Base-by-base conservation (phyloP, 108 stramenopile genomes). In the Licmophora abbreviata region DNA sequence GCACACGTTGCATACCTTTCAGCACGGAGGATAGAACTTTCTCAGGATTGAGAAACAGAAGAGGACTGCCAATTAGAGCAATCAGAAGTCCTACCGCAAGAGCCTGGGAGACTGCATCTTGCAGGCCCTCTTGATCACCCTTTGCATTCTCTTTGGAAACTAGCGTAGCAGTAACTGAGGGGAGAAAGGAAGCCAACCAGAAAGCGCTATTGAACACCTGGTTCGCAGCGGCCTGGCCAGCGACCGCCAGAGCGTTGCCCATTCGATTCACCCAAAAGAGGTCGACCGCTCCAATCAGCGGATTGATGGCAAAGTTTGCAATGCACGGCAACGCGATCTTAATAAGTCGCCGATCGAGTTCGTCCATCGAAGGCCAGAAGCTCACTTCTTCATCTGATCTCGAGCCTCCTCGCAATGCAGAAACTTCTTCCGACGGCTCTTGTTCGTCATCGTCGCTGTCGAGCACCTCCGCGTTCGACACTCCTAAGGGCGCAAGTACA, bases 241-340 rank as follows among this genome's bases (percentile, higher is more conserved):
- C 93, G 25, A 94, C 77, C 5, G 93, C 88, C 59, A 91, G 45
- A 5, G 88, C 82, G 67, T 88, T 84, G n/a, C 85, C 80, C 93
- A 94, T 83, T 1, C 84, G 68, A 66, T 90, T 90, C 31, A 94
- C 84, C 86, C 86, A 94, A 54, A 94, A 91, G 34, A 89, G 48
- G 46, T 94, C 93, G 4, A 88, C 83, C 7, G 88, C 83, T 2
- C 85, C 86, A 41, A 91, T 74, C 24, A 94, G 38, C 0, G 93
- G 93, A 58, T 73, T 71, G 32, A 94, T 88, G 14, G 88, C 86
- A 60, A 86, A 88, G 51, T 94, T 94, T n/a, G 85, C 81, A 51
- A 94, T 90, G 23, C 87, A 83, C 5, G 93, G 93, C 42, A 94
- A 45, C 4, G 86, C 69, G 23, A 90, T 77, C 58, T 77, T 77